phyloP scores from a whole-genome alignment of 1,284 basidiomycete genomes.

The Xerocomus amazonicus region DNA sequence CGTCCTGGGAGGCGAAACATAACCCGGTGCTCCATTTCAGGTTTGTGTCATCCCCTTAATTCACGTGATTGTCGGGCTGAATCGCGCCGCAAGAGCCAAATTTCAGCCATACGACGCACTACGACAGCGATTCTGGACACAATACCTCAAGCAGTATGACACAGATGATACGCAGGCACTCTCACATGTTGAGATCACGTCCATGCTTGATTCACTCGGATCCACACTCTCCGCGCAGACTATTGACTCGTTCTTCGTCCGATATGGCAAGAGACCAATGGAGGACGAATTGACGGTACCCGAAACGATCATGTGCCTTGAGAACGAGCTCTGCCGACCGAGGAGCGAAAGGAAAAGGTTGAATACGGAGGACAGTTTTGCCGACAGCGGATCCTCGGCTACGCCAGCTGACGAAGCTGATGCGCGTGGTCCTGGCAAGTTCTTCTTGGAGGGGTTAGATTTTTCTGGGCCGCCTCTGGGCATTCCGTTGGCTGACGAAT shows the following conservation, averaged over 20 bases:
- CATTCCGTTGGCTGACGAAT: conserved; percentile 26
- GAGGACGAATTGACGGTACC: conserved; percentile 76
- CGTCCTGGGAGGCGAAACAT: conserved; percentile 62
- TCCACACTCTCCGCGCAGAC: conserved; percentile 86
- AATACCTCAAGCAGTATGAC: conserved; percentile 90
- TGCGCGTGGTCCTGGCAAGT: conserved; percentile 13
- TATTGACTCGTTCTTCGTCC: conserved; percentile 76
- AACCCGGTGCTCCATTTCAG: conserved; percentile 58
- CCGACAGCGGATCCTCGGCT: conserved; percentile 34
- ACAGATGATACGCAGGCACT: conserved; percentile 78
- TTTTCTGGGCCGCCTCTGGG: conserved; percentile 56
- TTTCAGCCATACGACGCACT: conserved; percentile 94
- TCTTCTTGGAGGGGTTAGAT: conserved; percentile 53
- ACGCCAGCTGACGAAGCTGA: conserved; percentile 42
- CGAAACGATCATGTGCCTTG: conserved; percentile 77
- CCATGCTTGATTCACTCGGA: conserved; percentile 97
- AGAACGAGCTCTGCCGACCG: conserved; percentile 74
- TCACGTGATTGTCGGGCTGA: conserved; percentile 6
- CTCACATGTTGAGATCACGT: conserved; percentile 84
- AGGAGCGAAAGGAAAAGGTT: conserved; percentile 65
- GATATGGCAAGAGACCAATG: conserved; percentile 63
- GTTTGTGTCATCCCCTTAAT: conserved; percentile 36
- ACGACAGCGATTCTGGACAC: conserved; percentile 88
- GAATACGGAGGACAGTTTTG: conserved; percentile 39
- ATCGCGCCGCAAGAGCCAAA: conserved; percentile 61